Conservation (phyloP, 2,329 filamentous ascomycete species). For the Aspergillus ochraceus region DNA sequence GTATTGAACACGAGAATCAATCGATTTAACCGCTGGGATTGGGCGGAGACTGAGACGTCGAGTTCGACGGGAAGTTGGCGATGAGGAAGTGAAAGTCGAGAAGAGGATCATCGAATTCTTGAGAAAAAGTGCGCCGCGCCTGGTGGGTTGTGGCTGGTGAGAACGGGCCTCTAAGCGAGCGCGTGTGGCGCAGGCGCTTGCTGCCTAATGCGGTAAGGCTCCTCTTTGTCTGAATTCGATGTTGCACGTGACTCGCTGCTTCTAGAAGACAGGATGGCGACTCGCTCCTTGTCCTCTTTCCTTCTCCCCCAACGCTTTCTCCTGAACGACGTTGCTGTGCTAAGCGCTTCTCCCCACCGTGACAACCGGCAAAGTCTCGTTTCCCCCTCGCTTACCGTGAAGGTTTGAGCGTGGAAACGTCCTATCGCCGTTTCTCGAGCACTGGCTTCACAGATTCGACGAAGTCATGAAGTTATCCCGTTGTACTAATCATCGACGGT, state of each 20-base stretch:
- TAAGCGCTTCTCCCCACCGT: constrained; percentile 6
- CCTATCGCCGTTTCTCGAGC: constrained; percentile 15
- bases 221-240: constrained; percentile 1
- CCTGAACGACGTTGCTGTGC: constrained; percentile 4
- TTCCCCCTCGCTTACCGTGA: neutral
- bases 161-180: constrained; percentile 37
- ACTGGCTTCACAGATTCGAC: constrained; percentile 24
- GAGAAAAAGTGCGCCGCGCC: constrained; percentile 41
- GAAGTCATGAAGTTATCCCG: constrained; percentile 42
- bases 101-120: constrained; percentile 27
- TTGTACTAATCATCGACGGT: constrained; percentile 41
- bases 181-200: constrained; percentile 25
- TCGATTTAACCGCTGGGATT: constrained; percentile 96
- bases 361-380: neutral
- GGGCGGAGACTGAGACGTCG: constrained; percentile 99
- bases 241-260: constrained; percentile 28
- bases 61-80: constrained; percentile 61
- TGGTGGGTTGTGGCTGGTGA: constrained; percentile 34
- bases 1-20: constrained; percentile 68
- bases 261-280: constrained; percentile 26
- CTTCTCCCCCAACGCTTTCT: constrained; percentile 9
- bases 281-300: constrained; percentile 11
- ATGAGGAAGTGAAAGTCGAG: constrained; percentile 31
- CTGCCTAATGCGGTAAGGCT: constrained; percentile 2
- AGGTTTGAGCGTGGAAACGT: constrained; percentile 10